phyloP scores from a whole-genome alignment of 2,329 filamentous ascomycete genomes.

The Monosporascus sp. region DNA sequence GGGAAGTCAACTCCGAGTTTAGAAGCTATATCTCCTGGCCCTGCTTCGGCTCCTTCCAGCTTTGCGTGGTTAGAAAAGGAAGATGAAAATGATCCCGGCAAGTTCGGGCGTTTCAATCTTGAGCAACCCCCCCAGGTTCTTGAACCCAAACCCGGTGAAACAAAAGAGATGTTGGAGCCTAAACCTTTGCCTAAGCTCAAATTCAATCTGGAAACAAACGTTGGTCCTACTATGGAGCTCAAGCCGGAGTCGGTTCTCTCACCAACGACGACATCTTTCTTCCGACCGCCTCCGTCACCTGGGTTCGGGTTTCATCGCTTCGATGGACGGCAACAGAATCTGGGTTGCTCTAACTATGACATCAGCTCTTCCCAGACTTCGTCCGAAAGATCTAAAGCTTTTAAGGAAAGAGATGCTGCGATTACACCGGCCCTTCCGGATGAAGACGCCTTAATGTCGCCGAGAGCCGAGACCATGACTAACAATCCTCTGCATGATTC shows the following conservation, averaged over 20 bases:
- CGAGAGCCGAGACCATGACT: conserved; percentile 67
- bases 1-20: conserved; percentile 48
- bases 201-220: background rate
- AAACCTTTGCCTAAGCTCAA: background rate
- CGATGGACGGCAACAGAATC: conserved; percentile 27
- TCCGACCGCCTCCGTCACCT: conserved; percentile 28
- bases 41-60: conserved; percentile 61
- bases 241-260: conserved; percentile 12
- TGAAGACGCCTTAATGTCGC: conserved; percentile 60
- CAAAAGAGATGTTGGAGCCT: conserved; percentile 25
- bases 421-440: conserved; percentile 31
- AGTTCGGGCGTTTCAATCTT: conserved; percentile 35
- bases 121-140: conserved; percentile 29
- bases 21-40: conserved; percentile 52
- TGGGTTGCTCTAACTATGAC: conserved; percentile 38
- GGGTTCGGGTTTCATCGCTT: conserved; percentile 38
- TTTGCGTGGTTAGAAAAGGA: conserved; percentile 53
- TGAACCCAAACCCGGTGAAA: conserved; percentile 4
- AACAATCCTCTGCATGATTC: conserved; percentile 56
- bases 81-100: conserved; percentile 34
- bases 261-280: conserved; percentile 23
- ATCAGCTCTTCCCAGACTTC: conserved; percentile 19
- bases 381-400: conserved; percentile 12
- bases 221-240: background rate
- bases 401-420: conserved; percentile 30